Conservation (phyloP, 805 yeast species). For the Novakomyces olei region DNA sequence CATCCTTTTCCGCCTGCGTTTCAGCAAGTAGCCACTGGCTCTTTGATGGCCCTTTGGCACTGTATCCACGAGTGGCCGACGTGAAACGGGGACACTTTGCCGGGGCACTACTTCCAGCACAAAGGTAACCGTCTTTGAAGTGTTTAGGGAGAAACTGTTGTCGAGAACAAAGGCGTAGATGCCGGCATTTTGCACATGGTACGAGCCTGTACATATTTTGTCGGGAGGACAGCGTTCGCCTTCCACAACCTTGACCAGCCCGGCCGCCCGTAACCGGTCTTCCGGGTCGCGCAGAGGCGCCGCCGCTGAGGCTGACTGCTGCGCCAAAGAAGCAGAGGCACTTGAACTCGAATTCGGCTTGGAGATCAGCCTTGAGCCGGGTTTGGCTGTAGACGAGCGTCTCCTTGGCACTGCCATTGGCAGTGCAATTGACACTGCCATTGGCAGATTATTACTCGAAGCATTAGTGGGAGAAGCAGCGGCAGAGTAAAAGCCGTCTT, state of each 20-base stretch:
- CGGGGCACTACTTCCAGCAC: constrained; percentile 20
- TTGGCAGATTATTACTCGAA: too few relatives aligned
- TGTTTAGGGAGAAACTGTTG: constrained; percentile 71
- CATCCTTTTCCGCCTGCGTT: constrained; percentile 58
- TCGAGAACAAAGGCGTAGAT: constrained; percentile 77
- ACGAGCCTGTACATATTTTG: constrained; percentile 38
- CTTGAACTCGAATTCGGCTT: constrained; percentile 1
- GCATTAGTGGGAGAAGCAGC: too few relatives aligned
- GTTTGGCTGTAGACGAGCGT: too few relatives aligned
- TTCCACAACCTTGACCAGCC: constrained; percentile 30
- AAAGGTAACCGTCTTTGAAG: constrained; percentile 59
- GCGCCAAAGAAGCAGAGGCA: constrained; percentile 1
- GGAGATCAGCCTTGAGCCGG: background rate
- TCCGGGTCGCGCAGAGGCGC: too few relatives aligned
- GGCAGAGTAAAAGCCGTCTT: too few relatives aligned
- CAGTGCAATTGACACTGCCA: too few relatives aligned
- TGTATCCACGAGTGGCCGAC: background rate
- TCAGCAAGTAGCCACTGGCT: constrained; percentile 55
- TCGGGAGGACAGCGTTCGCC: constrained; percentile 37
- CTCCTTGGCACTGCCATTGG: too few relatives aligned
- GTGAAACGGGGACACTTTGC: constrained; percentile 2
- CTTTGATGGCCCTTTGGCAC: constrained; percentile 18
- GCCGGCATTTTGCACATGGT: constrained; percentile 40
- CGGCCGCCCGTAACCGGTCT: constrained; percentile 34
- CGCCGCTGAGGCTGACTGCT: too few relatives aligned